Percentiles rank a stretch among this genome's conserved stretches.
Evolutionary conservation across 169 alveolate species (phyloP).

Genomic region (Cryptosporidium baileyi): DNA sequence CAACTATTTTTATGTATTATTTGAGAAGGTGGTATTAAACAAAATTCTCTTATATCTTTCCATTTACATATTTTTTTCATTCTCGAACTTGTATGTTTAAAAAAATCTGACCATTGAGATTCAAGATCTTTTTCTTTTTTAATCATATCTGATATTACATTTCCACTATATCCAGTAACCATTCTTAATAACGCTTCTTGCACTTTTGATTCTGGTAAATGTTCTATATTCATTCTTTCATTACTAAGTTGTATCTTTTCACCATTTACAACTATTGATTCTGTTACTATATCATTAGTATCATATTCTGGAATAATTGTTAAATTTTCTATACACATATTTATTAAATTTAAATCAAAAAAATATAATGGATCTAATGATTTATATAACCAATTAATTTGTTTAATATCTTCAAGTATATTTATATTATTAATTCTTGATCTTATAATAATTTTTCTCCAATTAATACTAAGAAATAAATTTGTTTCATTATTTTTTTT

Average conservation of each 20-base stretch:
- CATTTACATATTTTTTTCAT: slow-evolving; percentile 37
- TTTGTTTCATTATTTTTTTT: neutral
- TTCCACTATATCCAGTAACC: slow-evolving; percentile 68
- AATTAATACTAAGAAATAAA: neutral
- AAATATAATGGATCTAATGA: slow-evolving; percentile 37
- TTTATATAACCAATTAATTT: slow-evolving; percentile 37
- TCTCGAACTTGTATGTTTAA: neutral
- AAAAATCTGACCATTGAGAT: slow-evolving; percentile 11
- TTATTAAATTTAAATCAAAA: slow-evolving; percentile 38
- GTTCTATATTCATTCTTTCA: slow-evolving; percentile 35
- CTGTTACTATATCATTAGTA: neutral
- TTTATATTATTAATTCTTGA: slow-evolving; percentile 14
- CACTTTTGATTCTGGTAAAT: slow-evolving; percentile 34
- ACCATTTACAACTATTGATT: slow-evolving; percentile 3
- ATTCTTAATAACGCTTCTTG: slow-evolving; percentile 45
- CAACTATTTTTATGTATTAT: slow-evolving; percentile 38
- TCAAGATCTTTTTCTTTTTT: neutral
- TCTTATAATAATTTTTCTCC: slow-evolving; percentile 40
- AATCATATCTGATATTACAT: slow-evolving; percentile 54
- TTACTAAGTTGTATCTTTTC: slow-evolving; percentile 13
- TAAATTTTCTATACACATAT: slow-evolving; percentile 35
- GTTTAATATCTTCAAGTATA: slow-evolving; percentile 16
- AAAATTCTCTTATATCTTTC: slow-evolving; percentile 55
- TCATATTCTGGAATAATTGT: slow-evolving; percentile 18
- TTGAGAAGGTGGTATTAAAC: slow-evolving; percentile 46